phyloP scores from a whole-genome alignment of 257 asterid genomes.

The Solanum arcanum region DNA sequence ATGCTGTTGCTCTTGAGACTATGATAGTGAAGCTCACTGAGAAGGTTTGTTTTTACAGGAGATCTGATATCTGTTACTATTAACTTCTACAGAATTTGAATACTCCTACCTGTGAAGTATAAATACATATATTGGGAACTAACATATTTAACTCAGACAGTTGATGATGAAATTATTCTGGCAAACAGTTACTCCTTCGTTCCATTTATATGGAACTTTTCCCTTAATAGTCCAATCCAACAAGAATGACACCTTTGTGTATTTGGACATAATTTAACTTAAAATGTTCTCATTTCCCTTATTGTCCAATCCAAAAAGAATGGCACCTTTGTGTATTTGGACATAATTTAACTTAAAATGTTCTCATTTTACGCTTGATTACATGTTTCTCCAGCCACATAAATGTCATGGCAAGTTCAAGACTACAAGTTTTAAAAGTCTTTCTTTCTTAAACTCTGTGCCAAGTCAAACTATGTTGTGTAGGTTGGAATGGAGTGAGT shows the following conservation, averaged over 20 bases:
- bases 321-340: not conserved
- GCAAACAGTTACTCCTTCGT: not conserved
- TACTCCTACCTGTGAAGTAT: not conserved
- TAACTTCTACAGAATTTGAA: not conserved
- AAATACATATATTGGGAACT: not conserved
- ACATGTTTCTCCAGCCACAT: not conserved
- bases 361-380: not conserved
- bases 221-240: not conserved
- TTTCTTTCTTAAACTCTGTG: not conserved
- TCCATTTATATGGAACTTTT: not conserved
- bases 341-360: not conserved
- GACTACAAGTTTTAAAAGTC: not conserved
- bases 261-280: not conserved
- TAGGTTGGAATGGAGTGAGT: not conserved
- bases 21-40: slow-evolving; percentile 78
- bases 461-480: not conserved
- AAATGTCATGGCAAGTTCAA: not conserved
- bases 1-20: slow-evolving; percentile 86
- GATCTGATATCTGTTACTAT: not conserved
- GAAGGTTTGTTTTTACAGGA: slow-evolving; percentile 36
- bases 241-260: not conserved
- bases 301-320: not conserved
- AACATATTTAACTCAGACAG: not conserved
- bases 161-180: not conserved
- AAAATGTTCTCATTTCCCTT: not conserved